phyloP scores from a whole-genome alignment of 169 alveolate species.

The Theileria equi region DNA sequence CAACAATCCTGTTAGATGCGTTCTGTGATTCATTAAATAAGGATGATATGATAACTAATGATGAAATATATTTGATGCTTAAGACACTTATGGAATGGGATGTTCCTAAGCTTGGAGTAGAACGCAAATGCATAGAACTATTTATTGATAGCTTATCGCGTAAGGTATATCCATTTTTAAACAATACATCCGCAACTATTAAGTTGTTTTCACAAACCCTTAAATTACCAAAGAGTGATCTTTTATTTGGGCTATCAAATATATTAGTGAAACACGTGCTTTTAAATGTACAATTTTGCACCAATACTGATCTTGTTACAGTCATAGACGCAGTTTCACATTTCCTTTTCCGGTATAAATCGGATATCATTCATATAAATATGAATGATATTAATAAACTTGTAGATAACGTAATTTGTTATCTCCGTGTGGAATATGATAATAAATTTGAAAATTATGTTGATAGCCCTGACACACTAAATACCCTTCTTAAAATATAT shows the following conservation, averaged over 20 bases:
- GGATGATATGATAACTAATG: constrained; percentile 10
- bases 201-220: constrained; percentile 18
- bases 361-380: too few relatives aligned
- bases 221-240: constrained; percentile 22
- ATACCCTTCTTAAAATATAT: too few relatives aligned
- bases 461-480: too few relatives aligned
- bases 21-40: constrained; percentile 1
- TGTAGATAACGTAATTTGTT: neutral
- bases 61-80: neutral
- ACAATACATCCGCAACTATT: constrained; percentile 16
- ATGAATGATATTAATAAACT: neutral
- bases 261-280: neutral
- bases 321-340: neutral
- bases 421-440: too few relatives aligned
- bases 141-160: neutral
- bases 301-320: neutral
- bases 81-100: constrained; percentile 13
- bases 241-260: neutral
- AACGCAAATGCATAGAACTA: neutral
- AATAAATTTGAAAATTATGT: too few relatives aligned
- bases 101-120: neutral
- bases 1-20: neutral
- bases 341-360: too few relatives aligned
- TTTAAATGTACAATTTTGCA: neutral
- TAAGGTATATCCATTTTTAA: neutral